Conservation (phyloP, 768 basidiomycete genomes). For the Tricholoma hemisulphureum region DNA sequence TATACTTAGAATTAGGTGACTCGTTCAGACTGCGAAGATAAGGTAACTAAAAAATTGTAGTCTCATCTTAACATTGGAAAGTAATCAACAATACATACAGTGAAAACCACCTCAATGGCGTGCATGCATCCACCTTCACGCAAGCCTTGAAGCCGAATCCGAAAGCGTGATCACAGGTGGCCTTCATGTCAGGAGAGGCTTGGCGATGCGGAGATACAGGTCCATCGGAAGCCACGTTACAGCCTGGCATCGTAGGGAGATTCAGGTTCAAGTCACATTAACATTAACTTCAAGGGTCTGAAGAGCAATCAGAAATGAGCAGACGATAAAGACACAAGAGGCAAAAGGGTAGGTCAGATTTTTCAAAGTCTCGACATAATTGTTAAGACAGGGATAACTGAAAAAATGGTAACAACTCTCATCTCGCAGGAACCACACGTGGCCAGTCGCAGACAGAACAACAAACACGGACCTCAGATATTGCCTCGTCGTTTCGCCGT, state of each 20-base stretch:
- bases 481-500: no score
- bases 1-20: not conserved
- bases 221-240: no score
- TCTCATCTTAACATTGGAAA: constrained; percentile 21
- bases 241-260: no score
- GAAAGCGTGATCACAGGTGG: no score
- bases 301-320: not conserved
- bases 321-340: not conserved
- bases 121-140: not conserved
- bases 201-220: no score
- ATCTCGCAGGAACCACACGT: constrained; percentile 17
- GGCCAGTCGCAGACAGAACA: no score
- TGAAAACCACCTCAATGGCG: not conserved
- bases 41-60: constrained; percentile 34
- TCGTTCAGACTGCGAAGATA: no score
- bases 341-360: constrained; percentile 22
- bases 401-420: constrained; percentile 31
- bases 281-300: no score
- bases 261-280: no score
- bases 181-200: no score
- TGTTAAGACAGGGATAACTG: constrained; percentile 39
- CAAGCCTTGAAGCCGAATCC: no score
- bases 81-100: not conserved
- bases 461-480: not conserved
- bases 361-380: constrained; percentile 33